Base-by-base conservation (phyloP, 768 basidiomycete species). In the Botryobasidium botryosum region DNA sequence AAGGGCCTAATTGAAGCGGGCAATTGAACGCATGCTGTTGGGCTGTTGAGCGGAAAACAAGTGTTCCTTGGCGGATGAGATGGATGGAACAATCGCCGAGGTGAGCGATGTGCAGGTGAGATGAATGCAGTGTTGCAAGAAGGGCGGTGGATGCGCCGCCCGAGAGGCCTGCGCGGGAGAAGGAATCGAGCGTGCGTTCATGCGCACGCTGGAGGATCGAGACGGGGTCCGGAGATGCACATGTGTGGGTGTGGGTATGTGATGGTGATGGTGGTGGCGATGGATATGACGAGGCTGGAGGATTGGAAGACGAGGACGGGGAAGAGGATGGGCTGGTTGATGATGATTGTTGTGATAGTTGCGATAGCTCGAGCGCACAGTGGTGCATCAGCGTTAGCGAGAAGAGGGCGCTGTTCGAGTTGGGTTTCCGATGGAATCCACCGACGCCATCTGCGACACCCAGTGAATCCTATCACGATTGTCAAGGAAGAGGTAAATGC, bases 391-490 rank as follows among this genome's bases (percentile, higher is more conserved):
- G 66, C 27, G 84, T 68, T 17, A 77, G 67, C 2, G 83, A 57
- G 56, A 66, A 66, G 39, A 63, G 53, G 1, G 65, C 63, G 0
- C 66, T 62, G 55, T 67, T 64, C 20, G 64, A 82, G 49, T 67
- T 29, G 59, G 55, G 46, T 65, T 61, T 6, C 77, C 33, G 37
- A 18, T 29, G 70, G 90, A 88, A 94, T 0, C 90, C 90, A 0
- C 91, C 91, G 1, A 96, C 91, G 25, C 91, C 91, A 57, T 96
- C 91, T 3, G 90, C 86, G 6, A 97, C 79, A 15, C 91, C 91
- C 68, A 97, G 78, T 5, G 86, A 83, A 56, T 88, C 82, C 46
- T 77, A 55, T 35, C 2, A 21, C 17, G 12, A 26, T 6, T 6
- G 21, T 15, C 27, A 32, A 44, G 32, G 6, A 44, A 7, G 43